phyloP scores from a whole-genome alignment of 2,329 filamentous ascomycete genomes.

The Neofusicoccum parvum region DNA sequence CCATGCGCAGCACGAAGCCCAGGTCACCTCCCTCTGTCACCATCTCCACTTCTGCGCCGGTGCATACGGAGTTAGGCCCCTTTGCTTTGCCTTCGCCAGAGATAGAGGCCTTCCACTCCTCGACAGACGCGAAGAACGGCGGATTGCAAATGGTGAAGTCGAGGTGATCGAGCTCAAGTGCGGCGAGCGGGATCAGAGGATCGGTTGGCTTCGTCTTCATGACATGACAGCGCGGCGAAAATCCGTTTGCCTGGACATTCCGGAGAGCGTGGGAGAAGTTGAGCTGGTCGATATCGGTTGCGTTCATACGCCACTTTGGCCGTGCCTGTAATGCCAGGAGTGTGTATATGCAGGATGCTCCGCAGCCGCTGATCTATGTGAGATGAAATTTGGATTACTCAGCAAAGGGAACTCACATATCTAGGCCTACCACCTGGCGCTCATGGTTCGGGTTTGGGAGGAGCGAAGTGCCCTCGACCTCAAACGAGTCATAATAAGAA shows the following conservation, averaged over 20 bases:
- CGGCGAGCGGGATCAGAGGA: constrained; percentile 65
- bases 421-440: constrained; percentile 68
- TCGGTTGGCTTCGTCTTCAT: constrained; percentile 56
- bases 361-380: constrained; percentile 65
- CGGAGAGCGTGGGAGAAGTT: constrained; percentile 66
- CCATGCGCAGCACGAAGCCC: constrained; percentile 70
- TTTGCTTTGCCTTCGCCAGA: constrained; percentile 64
- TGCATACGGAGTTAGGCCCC: constrained; percentile 72
- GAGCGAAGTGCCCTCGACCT: not conserved
- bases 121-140: constrained; percentile 80
- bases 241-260: constrained; percentile 69
- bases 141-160: constrained; percentile 95
- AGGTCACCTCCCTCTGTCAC: constrained; percentile 77
- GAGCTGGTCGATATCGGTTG: constrained; percentile 71
- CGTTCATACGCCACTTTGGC: constrained; percentile 60
- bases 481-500: constrained; percentile 39
- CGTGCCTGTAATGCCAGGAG: constrained; percentile 73
- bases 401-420: constrained; percentile 58
- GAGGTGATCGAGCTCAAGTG: constrained; percentile 54
- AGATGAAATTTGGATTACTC: not conserved
- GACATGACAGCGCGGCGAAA: constrained; percentile 67
- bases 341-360: constrained; percentile 89
- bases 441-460: constrained; percentile 35
- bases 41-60: constrained; percentile 83
- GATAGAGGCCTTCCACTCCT: constrained; percentile 65